Evolutionary conservation across 179 eudicot species (phyloP), one percentile per base, ranked within the genome.

Genomic region (Spinacia oleracea): DNA sequence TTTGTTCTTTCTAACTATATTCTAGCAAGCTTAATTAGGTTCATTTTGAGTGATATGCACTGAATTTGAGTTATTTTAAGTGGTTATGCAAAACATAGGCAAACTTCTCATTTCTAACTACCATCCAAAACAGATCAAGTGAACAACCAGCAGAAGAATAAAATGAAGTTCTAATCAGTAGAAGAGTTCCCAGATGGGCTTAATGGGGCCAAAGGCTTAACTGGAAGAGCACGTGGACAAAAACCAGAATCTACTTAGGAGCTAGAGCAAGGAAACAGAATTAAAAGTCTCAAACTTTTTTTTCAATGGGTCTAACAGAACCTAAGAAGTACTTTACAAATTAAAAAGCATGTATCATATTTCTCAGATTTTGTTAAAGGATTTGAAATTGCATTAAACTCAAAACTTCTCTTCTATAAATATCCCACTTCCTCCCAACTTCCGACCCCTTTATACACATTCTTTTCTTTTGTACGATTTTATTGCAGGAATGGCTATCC

Each of bases 401-500:
- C 58, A 46, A n/a, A 48, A 53, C 72, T 73, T 53, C 68, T 31
- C 12, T 27, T 5, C 15, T 18, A 25, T 45, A 56, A 78, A 51
- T 53, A 38, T 71, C 29, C 65, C 35, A 50, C 5, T 53, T 53
- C 58, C 25, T 53, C 23, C 23, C 23, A 20, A 53, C 53, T 21
- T 9, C 27, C n/a, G n/a, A n/a, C n/a, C n/a, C n/a, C n/a, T n/a
- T n/a, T n/a, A n/a, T n/a, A n/a, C n/a, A n/a, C n/a, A n/a, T n/a
- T n/a, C n/a, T n/a, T n/a, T n/a, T n/a, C n/a, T 15, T 11, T n/a
- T 15, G 15, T 15, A 27, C 29, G 5, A 46, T 10, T 11, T 68
- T 18, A 45, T 66, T 2, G 3, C 60, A 67, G 31, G 50, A 6
- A 89, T 86, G 90, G 87, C 88, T 50, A 79, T 89, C 60, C 82